Base-by-base conservation (phyloP, 345 rosid genomes). In the Populus deltoides region DNA sequence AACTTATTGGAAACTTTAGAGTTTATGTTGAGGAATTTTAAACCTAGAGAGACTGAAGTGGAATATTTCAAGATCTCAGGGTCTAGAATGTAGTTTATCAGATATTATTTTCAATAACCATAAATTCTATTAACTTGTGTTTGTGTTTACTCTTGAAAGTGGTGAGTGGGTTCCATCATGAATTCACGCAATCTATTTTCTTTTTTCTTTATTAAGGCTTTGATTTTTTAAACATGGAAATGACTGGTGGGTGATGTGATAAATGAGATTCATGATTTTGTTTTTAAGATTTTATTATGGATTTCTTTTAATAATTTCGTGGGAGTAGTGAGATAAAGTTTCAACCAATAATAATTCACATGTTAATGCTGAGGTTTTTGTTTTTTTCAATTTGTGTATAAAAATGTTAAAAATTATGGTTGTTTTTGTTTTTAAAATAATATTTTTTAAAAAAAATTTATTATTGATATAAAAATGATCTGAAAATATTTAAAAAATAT, bases 381-480 rank as follows among this genome's bases (percentile, higher is more conserved):
- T 53, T 20, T 53, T 39, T 39, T 39, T 8, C 11, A 9, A 8
- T 41, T 10, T 2, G 1, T 43, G 3, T 10, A 2, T 43, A 11
- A 15, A 10, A 0, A 0, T 3, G 0, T 33, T 33, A 0, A 4
- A 33, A 1, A 33, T 4, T 33, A 0, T 33, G 36, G 0, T 33
- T 33, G 6, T 33, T 0, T 0, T 33, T 33, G 0, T 4, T 33
- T 33, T 4, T 33, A 33, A 33, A 33, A 33, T 33, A 33, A 33
- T 33, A 4, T 33, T 33, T 33, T 33, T 33, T 4, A 33, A 33
- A 33, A 33, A 33, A 33, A 33, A 33, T 0, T 33, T 33, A 33
- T 33, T 33, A 0, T 33, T 33, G 0, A 5, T 33, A 33, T 33
- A 0, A 33, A 33, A 33, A 33, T 33, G 3, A 33, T 33, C 0